Conservation (phyloP, 192 early-diverging fungal genomes). For the Coemansia sp. region DNA sequence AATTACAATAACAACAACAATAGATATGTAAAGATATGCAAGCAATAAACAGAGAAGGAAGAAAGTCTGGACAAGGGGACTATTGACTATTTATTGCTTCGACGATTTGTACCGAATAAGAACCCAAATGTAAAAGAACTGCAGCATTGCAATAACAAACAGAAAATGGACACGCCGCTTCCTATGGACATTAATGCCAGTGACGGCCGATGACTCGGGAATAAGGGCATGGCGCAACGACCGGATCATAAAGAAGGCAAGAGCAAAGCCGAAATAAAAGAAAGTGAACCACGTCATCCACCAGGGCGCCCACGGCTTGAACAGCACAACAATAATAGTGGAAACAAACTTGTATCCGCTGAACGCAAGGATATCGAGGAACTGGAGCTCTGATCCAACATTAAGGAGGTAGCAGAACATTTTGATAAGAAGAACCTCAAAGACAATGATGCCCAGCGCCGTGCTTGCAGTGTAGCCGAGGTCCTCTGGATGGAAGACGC, state of each 20-base stretch:
- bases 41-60: too few relatives aligned
- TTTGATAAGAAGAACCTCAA: constrained; percentile 83
- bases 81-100: background rate
- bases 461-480: constrained; percentile 83
- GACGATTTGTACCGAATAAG: constrained; percentile 61
- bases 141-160: constrained; percentile 79
- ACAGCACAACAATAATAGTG: constrained; percentile 57
- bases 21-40: too few relatives aligned
- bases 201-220: constrained; percentile 64
- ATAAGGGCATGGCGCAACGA: constrained; percentile 75
- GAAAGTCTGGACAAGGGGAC: too few relatives aligned
- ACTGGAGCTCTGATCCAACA: constrained; percentile 77
- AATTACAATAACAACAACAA: too few relatives aligned
- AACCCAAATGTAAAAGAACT: constrained; percentile 81
- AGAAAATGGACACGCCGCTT: constrained; percentile 87
- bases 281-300: constrained; percentile 70
- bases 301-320: constrained; percentile 55
- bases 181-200: constrained; percentile 65
- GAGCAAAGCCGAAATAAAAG: constrained; percentile 71
- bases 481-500: constrained; percentile 83
- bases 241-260: constrained; percentile 86
- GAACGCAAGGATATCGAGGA: constrained; percentile 85
- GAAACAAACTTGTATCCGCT: constrained; percentile 96
- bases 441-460: constrained; percentile 73
- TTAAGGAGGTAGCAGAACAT: constrained; percentile 85